These are phyloP conservation scores for Pneumocystis sp. DNA, from an alignment of 1,139 yeast genomes.

Conservation along the genomic window DNA sequence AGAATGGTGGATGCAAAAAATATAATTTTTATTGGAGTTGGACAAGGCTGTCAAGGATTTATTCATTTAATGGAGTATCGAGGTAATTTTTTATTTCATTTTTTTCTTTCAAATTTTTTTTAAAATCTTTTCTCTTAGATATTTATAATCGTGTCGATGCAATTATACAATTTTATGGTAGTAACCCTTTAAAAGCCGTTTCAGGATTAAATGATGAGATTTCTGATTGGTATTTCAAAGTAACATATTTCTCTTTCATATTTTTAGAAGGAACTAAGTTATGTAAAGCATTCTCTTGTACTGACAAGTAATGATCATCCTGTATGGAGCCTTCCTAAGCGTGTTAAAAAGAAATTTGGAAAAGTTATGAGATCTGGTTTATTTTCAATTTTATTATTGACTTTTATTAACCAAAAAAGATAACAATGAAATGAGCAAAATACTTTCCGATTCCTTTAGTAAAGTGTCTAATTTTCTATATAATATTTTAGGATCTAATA, in stretches of 20 bases:
- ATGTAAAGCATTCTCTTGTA: not conserved
- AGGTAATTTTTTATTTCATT: not conserved
- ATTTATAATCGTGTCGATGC: not conserved
- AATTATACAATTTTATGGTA: not conserved
- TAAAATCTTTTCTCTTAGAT: not conserved
- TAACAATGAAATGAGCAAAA: not conserved
- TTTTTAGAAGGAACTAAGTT: not conserved
- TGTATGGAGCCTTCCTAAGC: not conserved
- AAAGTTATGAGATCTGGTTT: not conserved
- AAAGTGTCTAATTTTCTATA: not conserved
- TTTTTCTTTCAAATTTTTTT: not conserved
- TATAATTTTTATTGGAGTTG: conserved; percentile 71
- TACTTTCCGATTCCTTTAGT: not conserved
- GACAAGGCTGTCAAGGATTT: conserved; percentile 76
- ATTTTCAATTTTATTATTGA: not conserved
- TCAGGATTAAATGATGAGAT: not conserved
- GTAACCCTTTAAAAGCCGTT: not conserved
- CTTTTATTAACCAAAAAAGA: not conserved
- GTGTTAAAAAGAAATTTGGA: not conserved
- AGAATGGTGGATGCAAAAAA: conserved; percentile 45
- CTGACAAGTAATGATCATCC: not conserved
- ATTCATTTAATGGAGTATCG: conserved; percentile 83
- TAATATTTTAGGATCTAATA: not conserved
- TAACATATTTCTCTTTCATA: not conserved
- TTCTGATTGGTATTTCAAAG: not conserved